Evolutionary conservation across 2,329 filamentous ascomycete species (phyloP).

Genomic region (Fusarium neocosmosporiellum): DNA sequence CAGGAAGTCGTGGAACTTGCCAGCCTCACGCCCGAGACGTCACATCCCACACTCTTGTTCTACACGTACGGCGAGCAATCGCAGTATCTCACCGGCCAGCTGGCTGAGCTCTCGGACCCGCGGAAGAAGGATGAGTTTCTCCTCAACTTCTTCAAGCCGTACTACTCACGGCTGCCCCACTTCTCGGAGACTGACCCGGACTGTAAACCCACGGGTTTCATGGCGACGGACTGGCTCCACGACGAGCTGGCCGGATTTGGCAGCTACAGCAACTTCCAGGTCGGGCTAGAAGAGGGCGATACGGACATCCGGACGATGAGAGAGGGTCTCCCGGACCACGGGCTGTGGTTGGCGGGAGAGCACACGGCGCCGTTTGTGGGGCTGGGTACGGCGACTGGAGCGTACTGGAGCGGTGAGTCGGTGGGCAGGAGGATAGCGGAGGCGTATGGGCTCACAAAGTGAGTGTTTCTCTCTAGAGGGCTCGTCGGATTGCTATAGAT

Average conservation of each 20-base stretch:
- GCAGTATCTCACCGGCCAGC: slow-evolving; percentile 60
- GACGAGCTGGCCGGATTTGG: slow-evolving; percentile 86
- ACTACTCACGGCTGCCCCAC: slow-evolving; percentile 79
- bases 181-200: slow-evolving; percentile 65
- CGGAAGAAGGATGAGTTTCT: slow-evolving; percentile 66
- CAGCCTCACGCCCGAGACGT: slow-evolving; percentile 65
- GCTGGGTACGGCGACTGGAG: slow-evolving; percentile 87
- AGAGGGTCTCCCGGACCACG: slow-evolving; percentile 70
- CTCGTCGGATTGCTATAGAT: neutral
- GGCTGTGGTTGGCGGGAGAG: slow-evolving; percentile 89
- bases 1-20: slow-evolving; percentile 84
- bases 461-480: slow-evolving; percentile 10
- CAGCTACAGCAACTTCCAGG: slow-evolving; percentile 87
- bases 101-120: slow-evolving; percentile 55
- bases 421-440: slow-evolving; percentile 74
- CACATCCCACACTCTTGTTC: slow-evolving; percentile 87
- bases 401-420: slow-evolving; percentile 90
- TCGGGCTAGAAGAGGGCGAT: slow-evolving; percentile 77
- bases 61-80: slow-evolving; percentile 78
- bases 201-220: slow-evolving; percentile 71
- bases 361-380: slow-evolving; percentile 92
- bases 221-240: slow-evolving; percentile 81
- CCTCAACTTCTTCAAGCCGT: slow-evolving; percentile 77
- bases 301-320: slow-evolving; percentile 75
- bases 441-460: slow-evolving; percentile 57